phyloP scores from a whole-genome alignment of 768 basidiomycete species.

The Tubosaeta sp. region DNA sequence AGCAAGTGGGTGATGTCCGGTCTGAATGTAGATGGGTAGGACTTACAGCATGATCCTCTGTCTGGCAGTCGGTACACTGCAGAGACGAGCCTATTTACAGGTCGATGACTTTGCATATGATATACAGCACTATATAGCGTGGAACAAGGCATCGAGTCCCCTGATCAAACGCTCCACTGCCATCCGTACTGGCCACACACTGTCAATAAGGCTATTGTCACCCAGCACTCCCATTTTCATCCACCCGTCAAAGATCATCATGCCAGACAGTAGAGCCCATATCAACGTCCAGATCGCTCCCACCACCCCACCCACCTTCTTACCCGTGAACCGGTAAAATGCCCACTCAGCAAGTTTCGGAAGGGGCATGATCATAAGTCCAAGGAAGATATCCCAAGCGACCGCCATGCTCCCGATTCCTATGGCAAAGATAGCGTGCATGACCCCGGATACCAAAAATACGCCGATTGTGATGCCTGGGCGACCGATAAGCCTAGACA shows the following conservation, averaged over 20 bases:
- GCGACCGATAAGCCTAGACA: slow-evolving; percentile 23
- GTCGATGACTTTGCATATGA: no score
- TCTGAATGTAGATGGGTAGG: no score
- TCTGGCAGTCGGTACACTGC: no score
- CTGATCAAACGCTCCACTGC: no score
- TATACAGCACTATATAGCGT: no score
- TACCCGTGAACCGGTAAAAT: slow-evolving; percentile 19
- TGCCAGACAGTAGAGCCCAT: slow-evolving; percentile 26
- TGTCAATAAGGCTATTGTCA: no score
- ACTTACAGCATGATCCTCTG: no score
- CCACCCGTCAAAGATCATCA: slow-evolving; percentile 21
- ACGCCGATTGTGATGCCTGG: slow-evolving; percentile 48
- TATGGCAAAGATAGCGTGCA: slow-evolving; percentile 55
- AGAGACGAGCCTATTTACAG: no score
- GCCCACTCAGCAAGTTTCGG: slow-evolving; percentile 41
- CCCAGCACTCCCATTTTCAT: no score
- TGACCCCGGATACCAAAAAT: slow-evolving; percentile 52
- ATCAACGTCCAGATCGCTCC: slow-evolving; percentile 36
- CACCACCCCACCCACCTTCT: slow-evolving; percentile 25
- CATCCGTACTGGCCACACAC: no score
- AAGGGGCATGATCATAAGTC: slow-evolving; percentile 52
- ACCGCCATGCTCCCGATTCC: slow-evolving; percentile 46
- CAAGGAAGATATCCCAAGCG: slow-evolving; percentile 28
- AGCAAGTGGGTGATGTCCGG: no score
- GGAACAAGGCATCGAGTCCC: no score